These are phyloP conservation scores for Aureobasidium sp. DNA, from an alignment of 2,329 filamentous ascomycete species.

Conservation along the genomic window DNA sequence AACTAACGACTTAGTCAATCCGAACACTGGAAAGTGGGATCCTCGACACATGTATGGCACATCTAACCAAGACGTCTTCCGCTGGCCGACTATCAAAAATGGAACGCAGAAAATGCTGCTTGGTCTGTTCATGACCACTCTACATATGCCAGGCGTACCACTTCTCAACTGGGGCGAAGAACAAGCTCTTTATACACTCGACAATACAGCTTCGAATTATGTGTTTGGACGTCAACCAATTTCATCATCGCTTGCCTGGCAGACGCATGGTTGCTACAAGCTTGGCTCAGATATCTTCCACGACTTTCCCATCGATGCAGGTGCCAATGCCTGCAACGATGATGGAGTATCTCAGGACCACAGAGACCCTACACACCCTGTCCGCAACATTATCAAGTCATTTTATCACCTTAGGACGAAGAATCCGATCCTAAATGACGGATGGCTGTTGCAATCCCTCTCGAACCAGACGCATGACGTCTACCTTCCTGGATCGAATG, in stretches of 20 bases:
- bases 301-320: slow-evolving; percentile 48
- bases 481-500: slow-evolving; percentile 44
- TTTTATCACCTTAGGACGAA: slow-evolving; percentile 54
- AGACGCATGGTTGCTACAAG: slow-evolving; percentile 55
- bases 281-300: slow-evolving; percentile 49
- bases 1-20: slow-evolving; percentile 53
- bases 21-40: slow-evolving; percentile 52
- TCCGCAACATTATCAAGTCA: slow-evolving; percentile 52
- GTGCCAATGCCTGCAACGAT: slow-evolving; percentile 48
- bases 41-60: slow-evolving; percentile 54
- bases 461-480: slow-evolving; percentile 48
- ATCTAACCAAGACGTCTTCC: slow-evolving; percentile 58
- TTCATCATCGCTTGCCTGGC: slow-evolving; percentile 53
- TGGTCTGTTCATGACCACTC: slow-evolving; percentile 50
- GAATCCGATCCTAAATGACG: slow-evolving; percentile 52
- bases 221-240: slow-evolving; percentile 57
- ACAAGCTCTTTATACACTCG: slow-evolving; percentile 55
- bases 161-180: slow-evolving; percentile 56
- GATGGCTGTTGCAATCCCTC: slow-evolving; percentile 46
- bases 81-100: slow-evolving; percentile 51
- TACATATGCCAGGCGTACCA: slow-evolving; percentile 54
- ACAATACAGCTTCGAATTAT: slow-evolving; percentile 57
- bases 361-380: slow-evolving; percentile 52
- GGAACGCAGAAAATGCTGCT: slow-evolving; percentile 50
- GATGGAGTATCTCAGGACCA: slow-evolving; percentile 51